These are phyloP conservation scores for Hansenula anomala DNA, from an alignment of 1,139 yeast genomes.

Conservation along the genomic window DNA sequence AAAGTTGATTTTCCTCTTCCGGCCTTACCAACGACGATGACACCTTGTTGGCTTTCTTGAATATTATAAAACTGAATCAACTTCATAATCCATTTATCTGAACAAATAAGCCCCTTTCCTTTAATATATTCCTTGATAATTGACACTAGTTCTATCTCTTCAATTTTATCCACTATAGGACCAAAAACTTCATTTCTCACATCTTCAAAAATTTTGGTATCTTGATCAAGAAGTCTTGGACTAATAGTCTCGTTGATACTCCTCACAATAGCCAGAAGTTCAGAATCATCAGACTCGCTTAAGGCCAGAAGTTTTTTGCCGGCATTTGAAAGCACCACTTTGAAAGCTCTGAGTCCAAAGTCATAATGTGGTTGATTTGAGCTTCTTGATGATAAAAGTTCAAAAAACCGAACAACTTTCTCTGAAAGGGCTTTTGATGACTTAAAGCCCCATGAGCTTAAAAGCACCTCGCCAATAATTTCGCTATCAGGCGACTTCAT, in stretches of 20 bases:
- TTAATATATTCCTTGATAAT: slow-evolving; percentile 21
- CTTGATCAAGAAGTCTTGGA: slow-evolving; percentile 59
- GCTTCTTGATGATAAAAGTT: slow-evolving; percentile 31
- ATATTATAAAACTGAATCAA: slow-evolving; percentile 60
- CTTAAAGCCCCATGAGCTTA: slow-evolving; percentile 69
- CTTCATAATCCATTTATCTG: slow-evolving; percentile 48
- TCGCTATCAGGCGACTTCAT: slow-evolving; percentile 71
- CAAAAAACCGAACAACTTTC: slow-evolving; percentile 54
- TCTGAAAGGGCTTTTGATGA: slow-evolving; percentile 43
- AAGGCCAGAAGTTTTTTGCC: slow-evolving; percentile 42
- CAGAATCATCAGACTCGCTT: slow-evolving; percentile 19
- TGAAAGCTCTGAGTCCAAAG: slow-evolving; percentile 82
- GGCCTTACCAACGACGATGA: slow-evolving; percentile 74
- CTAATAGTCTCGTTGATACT: slow-evolving; percentile 57
- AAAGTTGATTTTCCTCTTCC: slow-evolving; percentile 71
- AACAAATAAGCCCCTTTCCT: slow-evolving; percentile 21
- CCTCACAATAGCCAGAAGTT: slow-evolving; percentile 39
- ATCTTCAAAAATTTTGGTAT: slow-evolving; percentile 34
- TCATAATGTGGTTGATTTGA: slow-evolving; percentile 76
- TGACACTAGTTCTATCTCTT: slow-evolving; percentile 16
- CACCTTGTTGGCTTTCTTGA: slow-evolving; percentile 68
- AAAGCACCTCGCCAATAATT: slow-evolving; percentile 65
- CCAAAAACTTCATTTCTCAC: no score
- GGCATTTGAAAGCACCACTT: slow-evolving; percentile 56
- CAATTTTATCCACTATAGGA: slow-evolving; percentile 14